A percentile compares a stretch with the other conserved stretches of the same genome.
These are phyloP conservation scores for Trichoderma polysporum DNA, from an alignment of 2,329 filamentous ascomycete species.

Conservation along the genomic window DNA sequence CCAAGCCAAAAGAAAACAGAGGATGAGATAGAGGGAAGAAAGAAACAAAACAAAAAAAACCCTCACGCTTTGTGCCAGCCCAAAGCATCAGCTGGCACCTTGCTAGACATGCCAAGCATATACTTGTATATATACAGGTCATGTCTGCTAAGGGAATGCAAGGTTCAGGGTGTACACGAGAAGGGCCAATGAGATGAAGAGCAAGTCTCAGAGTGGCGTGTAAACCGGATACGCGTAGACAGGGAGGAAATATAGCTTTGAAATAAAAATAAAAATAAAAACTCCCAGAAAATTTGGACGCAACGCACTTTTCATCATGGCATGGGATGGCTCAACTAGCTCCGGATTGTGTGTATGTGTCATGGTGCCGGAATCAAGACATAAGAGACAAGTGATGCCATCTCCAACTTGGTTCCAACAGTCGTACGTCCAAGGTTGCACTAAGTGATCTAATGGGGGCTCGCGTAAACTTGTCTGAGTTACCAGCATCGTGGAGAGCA, in stretches of 20 bases:
- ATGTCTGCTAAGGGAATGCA: neutral
- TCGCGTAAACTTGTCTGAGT: constrained; percentile 1
- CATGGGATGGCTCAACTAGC: neutral
- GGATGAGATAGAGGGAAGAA: neutral
- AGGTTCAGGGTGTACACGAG: neutral
- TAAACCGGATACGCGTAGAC: neutral
- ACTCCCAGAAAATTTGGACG: neutral
- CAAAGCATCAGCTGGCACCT: too few species aligned
- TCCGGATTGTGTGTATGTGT: neutral
- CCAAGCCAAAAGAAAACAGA: neutral
- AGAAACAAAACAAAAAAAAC: neutral
- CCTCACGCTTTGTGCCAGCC: neutral
- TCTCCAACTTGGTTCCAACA: neutral
- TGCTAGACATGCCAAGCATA: too few species aligned
- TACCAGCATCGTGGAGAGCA: neutral
- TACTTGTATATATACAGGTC: too few species aligned
- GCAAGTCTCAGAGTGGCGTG: constrained; percentile 2
- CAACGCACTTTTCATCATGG: neutral
- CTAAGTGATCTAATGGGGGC: neutral
- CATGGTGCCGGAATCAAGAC: neutral
- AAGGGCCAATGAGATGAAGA: neutral
- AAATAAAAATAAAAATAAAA: neutral
- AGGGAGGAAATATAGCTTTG: neutral
- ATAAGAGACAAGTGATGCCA: neutral
- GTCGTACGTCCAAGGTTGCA: neutral